phyloP scores from a whole-genome alignment of 2,329 filamentous ascomycete genomes.

The Aschersonia sp. region DNA sequence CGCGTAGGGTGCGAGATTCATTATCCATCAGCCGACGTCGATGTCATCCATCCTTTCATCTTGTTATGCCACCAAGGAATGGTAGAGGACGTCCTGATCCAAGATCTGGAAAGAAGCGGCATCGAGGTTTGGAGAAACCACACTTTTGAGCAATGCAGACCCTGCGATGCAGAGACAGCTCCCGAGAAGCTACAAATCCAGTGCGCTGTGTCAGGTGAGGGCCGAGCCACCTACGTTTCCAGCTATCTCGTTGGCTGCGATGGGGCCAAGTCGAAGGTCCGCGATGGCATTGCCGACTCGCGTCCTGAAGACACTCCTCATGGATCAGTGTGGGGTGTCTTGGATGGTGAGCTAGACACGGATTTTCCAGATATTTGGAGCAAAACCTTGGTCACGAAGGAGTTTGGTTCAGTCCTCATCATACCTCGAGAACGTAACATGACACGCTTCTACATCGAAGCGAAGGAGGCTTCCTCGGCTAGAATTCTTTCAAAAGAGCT shows the following conservation, averaged over 20 bases:
- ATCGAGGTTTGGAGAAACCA: neutral
- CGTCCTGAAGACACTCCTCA: neutral
- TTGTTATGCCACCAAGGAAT: neutral
- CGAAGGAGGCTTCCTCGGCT: neutral
- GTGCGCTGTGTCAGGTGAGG: too few relatives aligned
- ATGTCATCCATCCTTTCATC: neutral
- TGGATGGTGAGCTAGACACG: neutral
- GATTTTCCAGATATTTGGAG: constrained; percentile 1
- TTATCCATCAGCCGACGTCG: neutral
- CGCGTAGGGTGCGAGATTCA: neutral
- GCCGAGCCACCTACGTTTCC: neutral
- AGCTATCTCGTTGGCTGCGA: neutral
- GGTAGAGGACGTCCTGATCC: neutral
- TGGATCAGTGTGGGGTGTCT: neutral
- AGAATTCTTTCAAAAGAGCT: constrained; percentile 23
- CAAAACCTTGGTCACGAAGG: neutral
- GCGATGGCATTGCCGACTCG: neutral
- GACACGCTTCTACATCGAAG: constrained; percentile 10
- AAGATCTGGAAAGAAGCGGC: neutral
- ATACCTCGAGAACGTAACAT: constrained; percentile 12
- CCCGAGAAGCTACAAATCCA: too few relatives aligned
- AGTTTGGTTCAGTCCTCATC: constrained; percentile 11
- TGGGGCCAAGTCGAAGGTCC: neutral
- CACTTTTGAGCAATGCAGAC: neutral
- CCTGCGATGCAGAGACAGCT: neutral